Conservation (phyloP, 768 basidiomycete species). For the Lanmaoa pseudosensibilis region DNA sequence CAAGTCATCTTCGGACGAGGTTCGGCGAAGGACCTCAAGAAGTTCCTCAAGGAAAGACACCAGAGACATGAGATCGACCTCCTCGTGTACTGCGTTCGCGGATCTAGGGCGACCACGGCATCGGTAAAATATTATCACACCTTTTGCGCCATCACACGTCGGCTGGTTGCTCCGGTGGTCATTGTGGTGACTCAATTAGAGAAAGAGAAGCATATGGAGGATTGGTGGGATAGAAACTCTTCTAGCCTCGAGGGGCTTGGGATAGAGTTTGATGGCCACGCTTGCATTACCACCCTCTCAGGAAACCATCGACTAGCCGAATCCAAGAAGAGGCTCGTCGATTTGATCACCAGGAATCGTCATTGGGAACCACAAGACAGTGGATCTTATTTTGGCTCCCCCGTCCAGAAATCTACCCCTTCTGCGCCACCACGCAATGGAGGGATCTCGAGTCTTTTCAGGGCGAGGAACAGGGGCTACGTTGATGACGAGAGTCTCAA, state of each 20-base stretch:
- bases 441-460: not conserved
- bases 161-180: slow-evolving; percentile 35
- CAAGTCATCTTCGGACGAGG: slow-evolving; percentile 1
- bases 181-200: slow-evolving; percentile 41
- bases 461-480: not conserved
- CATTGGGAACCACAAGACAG: slow-evolving; percentile 5
- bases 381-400: slow-evolving; percentile 16
- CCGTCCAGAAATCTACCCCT: not conserved
- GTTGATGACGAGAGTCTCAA: not conserved
- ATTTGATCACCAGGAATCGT: slow-evolving; percentile 10
- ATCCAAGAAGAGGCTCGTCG: slow-evolving; percentile 15
- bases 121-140: slow-evolving; percentile 33
- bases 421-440: not conserved
- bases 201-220: slow-evolving; percentile 24
- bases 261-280: slow-evolving; percentile 39
- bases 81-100: slow-evolving; percentile 40
- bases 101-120: slow-evolving; percentile 32
- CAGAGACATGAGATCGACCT: slow-evolving; percentile 36
- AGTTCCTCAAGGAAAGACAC: slow-evolving; percentile 22
- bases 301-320: slow-evolving; percentile 5
- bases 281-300: slow-evolving; percentile 37
- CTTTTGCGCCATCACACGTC: slow-evolving; percentile 39
- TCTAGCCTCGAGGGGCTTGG: slow-evolving; percentile 17
- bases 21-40: slow-evolving; percentile 21
- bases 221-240: slow-evolving; percentile 35